phyloP scores from a whole-genome alignment of 352 stramenopile genomes.

The Globisporangium heterothallicum region DNA sequence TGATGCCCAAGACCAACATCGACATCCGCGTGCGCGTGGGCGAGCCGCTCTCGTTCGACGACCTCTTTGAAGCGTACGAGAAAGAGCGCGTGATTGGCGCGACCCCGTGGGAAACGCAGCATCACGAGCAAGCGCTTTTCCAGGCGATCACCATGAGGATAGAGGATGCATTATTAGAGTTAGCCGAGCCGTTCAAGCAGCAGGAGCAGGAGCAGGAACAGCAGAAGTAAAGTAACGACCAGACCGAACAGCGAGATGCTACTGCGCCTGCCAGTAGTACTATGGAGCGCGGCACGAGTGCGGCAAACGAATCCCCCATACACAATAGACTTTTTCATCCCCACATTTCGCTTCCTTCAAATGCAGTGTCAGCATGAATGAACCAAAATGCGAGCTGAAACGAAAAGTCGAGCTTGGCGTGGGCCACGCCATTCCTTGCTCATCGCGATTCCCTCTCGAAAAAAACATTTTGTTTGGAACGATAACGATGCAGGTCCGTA shows the following conservation, averaged over 20 bases:
- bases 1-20: slow-evolving; percentile 48
- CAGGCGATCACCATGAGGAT: slow-evolving; percentile 83
- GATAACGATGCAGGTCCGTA: background rate
- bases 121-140: slow-evolving; percentile 67
- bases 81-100: slow-evolving; percentile 37
- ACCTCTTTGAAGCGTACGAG: slow-evolving; percentile 65
- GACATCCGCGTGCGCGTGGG: slow-evolving; percentile 59
- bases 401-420: background rate
- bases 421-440: slow-evolving; percentile 2
- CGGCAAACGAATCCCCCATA: background rate
- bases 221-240: background rate
- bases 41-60: slow-evolving; percentile 76
- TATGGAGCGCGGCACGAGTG: too few relatives aligned
- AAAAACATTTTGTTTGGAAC: background rate
- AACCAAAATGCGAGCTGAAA: too few relatives aligned
- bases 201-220: background rate
- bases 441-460: background rate
- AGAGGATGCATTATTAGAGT: slow-evolving; percentile 64
- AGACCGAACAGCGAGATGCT: too few relatives aligned
- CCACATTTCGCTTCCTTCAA: too few relatives aligned
- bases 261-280: too few relatives aligned
- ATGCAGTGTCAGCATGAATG: too few relatives aligned
- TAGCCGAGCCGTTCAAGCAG: slow-evolving; percentile 24
- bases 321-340: too few relatives aligned
- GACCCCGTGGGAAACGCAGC: slow-evolving; percentile 52